Base-by-base conservation (phyloP, 371 early-diverging fungal species). In the Haplosporangium sp. region DNA sequence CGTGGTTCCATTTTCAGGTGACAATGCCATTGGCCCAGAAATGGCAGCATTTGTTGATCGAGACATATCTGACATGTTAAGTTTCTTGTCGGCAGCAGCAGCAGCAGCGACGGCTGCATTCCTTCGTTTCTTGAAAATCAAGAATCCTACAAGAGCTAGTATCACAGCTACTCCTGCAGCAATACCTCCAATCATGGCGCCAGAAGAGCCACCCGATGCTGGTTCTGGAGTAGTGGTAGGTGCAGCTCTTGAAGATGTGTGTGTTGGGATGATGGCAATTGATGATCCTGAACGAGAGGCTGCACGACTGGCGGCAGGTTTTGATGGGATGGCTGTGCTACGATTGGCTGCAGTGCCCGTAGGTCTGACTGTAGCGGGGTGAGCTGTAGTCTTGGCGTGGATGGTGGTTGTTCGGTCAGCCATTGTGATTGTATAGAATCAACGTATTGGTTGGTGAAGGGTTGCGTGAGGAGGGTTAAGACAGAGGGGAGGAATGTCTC, bases 171-270 rank as follows among this genome's bases (percentile, higher is more conserved):
- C 76, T n/a, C 85, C 87, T 2, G 71, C 85, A 11, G 77, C 75
- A 67, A 87, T 85, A 38, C 87, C 88, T 52, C 84, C 88, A 53
- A 88, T 84, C n/a, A 85, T 82, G 6, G 85, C 89, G 55, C 84
- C 79, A 3, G 88, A 87, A 27, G 84, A 52, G 17, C 87, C 87
- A 19, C 63, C 61, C 2, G 67, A 5, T 61, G 48, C 48, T n/a
- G 67, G 6, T 61, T 52, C 48, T n/a, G 76, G 63, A 11, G 67
- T 57, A 53, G 61, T 19, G 2, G 79, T 53, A 27, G 71, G 50
- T 0, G 79, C 67, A 10, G 70, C 37, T 3, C 61, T 59, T 45
- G 61, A 39, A 38, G 64, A 19, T 2, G 60, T 17, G n/a, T 3
- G 20, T 37, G 63, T 2, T 37, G 53, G 19, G 47, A 65, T 20